Percentiles rank a stretch among this genome's conserved stretches.
Conservation (phyloP, 2,329 filamentous ascomycete species). For the Ambrosiella cleistominuta region DNA sequence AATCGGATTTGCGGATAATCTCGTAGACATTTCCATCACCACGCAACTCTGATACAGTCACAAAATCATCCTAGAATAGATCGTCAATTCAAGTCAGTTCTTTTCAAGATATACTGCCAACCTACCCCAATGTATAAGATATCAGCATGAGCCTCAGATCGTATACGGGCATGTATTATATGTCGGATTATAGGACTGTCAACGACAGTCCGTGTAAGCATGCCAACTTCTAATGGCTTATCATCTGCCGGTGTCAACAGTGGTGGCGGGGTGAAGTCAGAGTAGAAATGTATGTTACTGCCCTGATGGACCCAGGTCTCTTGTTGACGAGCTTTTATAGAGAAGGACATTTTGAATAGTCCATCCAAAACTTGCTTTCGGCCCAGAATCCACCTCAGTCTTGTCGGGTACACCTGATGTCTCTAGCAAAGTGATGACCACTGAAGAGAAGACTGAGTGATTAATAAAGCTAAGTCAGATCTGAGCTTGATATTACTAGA, state of each 20-base stretch:
- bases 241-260: slow-evolving; percentile 18
- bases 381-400: too few species aligned
- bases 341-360: too few species aligned
- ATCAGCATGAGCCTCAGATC: slow-evolving; percentile 55
- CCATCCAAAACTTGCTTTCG: too few species aligned
- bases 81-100: background rate
- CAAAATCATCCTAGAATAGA: slow-evolving; percentile 45
- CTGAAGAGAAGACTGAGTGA: too few species aligned
- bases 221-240: slow-evolving; percentile 40
- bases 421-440: too few species aligned
- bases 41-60: slow-evolving; percentile 63
- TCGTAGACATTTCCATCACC: slow-evolving; percentile 54
- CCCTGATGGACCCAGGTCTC: slow-evolving; percentile 41
- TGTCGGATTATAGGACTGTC: slow-evolving; percentile 58
- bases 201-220: slow-evolving; percentile 64
- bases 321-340: slow-evolving; percentile 22
- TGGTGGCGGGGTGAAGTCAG: slow-evolving; percentile 14
- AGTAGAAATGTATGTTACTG: slow-evolving; percentile 28
- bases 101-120: slow-evolving; percentile 14
- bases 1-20: slow-evolving; percentile 61
- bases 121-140: slow-evolving; percentile 69
- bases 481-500: too few species aligned
- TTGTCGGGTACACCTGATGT: too few species aligned
- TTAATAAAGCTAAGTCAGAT: too few species aligned
- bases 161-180: slow-evolving; percentile 64